A percentile compares a stretch with the other conserved stretches of the same genome.
Conservation (phyloP, 1,284 basidiomycete genomes). For the Ustilago trichophora region DNA sequence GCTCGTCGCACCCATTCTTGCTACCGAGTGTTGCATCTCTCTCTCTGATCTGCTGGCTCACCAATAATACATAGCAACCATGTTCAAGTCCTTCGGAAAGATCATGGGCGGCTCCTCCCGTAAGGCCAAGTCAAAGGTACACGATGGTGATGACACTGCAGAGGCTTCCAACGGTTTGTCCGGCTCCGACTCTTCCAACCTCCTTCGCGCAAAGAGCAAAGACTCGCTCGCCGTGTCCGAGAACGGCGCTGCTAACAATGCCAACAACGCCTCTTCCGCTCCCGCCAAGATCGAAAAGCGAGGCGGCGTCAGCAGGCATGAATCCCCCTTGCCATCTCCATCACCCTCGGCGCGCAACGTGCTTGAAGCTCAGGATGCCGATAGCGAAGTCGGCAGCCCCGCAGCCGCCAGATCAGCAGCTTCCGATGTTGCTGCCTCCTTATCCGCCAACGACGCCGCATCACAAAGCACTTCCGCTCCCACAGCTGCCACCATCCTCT, state of each 20-base stretch:
- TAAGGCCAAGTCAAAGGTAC: constrained; percentile 57
- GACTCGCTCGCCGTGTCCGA: constrained; percentile 33
- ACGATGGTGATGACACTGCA: constrained; percentile 34
- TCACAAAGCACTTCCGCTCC: constrained; percentile 22
- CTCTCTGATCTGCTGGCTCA: too few relatives aligned
- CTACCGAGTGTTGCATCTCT: too few relatives aligned
- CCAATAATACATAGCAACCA: constrained; percentile 25
- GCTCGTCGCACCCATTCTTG: too few relatives aligned
- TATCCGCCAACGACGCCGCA: constrained; percentile 27
- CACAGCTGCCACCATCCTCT: constrained; percentile 43
- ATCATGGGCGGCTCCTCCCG: constrained; percentile 63
- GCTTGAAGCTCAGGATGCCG: constrained; percentile 26
- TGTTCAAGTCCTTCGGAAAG: constrained; percentile 64
- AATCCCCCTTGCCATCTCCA: constrained; percentile 57
- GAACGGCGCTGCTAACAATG: constrained; percentile 12
- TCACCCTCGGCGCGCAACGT: constrained; percentile 52
- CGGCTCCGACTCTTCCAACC: constrained; percentile 43
- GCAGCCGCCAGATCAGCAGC: constrained; percentile 26
- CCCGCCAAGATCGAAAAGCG: constrained; percentile 59
- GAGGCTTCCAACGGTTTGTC: constrained; percentile 29
- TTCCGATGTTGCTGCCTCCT: constrained; percentile 7
- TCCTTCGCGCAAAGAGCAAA: constrained; percentile 31
- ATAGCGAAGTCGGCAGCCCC: constrained; percentile 31
- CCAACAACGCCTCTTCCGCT: constrained; percentile 14
- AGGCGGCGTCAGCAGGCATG: constrained; percentile 59